Conservation (phyloP, 2,329 filamentous ascomycete species). For the Macroventuria anomochaeta region DNA sequence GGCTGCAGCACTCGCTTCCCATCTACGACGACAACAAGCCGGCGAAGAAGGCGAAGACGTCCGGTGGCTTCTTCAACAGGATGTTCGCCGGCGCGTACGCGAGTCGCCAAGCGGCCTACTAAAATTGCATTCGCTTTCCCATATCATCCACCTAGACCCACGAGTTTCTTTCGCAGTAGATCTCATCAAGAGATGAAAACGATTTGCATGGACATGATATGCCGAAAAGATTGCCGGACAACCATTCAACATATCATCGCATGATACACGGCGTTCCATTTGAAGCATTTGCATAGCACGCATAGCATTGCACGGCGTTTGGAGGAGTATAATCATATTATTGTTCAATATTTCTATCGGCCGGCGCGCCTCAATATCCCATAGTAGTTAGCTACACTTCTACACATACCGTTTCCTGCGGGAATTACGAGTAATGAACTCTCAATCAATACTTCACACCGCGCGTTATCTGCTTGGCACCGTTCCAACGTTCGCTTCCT, state of each 20-base stretch:
- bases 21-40: slow-evolving; percentile 50
- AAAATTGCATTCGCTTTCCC: slow-evolving; percentile 36
- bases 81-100: slow-evolving; percentile 44
- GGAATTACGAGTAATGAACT: slow-evolving; percentile 19
- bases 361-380: slow-evolving; percentile 18
- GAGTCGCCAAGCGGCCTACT: slow-evolving; percentile 40
- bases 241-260: slow-evolving; percentile 20
- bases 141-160: slow-evolving; percentile 31
- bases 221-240: slow-evolving; percentile 18
- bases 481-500: slow-evolving; percentile 18
- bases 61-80: slow-evolving; percentile 48
- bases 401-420: slow-evolving; percentile 8
- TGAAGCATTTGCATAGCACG: slow-evolving; percentile 21
- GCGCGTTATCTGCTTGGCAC: slow-evolving; percentile 6
- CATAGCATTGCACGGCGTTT: slow-evolving; percentile 20
- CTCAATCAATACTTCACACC: slow-evolving; percentile 18
- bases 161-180: slow-evolving; percentile 28
- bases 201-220: slow-evolving; percentile 21
- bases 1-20: slow-evolving; percentile 42
- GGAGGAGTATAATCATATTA: slow-evolving; percentile 9
- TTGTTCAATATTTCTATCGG: slow-evolving; percentile 15
- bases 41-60: slow-evolving; percentile 49
- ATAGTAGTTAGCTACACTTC: slow-evolving; percentile 17
- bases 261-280: slow-evolving; percentile 17
- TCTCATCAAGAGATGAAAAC: slow-evolving; percentile 22